Evolutionary conservation across 2,329 filamentous ascomycete genomes (phyloP).

Genomic region (Fusarium foetens): DNA sequence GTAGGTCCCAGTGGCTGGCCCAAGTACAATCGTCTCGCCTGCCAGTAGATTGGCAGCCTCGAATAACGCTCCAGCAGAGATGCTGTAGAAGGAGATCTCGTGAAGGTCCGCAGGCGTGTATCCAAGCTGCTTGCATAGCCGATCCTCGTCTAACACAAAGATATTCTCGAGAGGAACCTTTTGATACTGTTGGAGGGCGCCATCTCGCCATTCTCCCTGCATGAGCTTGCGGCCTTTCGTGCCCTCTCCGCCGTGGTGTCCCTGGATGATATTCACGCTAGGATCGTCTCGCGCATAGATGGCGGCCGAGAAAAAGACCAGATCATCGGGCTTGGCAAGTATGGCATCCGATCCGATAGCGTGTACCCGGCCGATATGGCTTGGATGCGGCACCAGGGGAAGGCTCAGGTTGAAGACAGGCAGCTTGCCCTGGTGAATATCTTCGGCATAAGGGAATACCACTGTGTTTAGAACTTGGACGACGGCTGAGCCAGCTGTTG

Average conservation of each 20-base stretch:
- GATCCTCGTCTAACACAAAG: neutral
- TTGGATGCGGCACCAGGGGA: neutral
- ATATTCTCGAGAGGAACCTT: neutral
- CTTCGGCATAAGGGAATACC: neutral
- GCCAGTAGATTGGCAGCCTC: neutral
- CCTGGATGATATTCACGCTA: neutral
- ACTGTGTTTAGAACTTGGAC: neutral
- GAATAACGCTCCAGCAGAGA: neutral
- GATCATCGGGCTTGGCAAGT: neutral
- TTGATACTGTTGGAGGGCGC: neutral
- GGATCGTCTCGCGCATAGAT: neutral
- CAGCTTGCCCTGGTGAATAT: neutral
- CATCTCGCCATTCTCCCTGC: neutral
- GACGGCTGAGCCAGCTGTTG: neutral
- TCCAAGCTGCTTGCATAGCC: neutral
- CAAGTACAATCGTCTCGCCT: neutral
- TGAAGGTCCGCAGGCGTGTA: neutral
- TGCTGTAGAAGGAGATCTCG: neutral
- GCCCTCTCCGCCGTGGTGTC: neutral
- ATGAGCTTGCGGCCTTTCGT: neutral
- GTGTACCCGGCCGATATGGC: neutral
- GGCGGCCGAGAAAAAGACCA: neutral
- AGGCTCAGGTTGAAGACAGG: neutral
- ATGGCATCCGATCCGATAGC: neutral
- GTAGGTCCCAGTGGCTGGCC: neutral